Evolutionary conservation across 106 monocot species (phyloP), one percentile per base, ranked within the genome.

Genomic region (Apostasia shenzhenica): DNA sequence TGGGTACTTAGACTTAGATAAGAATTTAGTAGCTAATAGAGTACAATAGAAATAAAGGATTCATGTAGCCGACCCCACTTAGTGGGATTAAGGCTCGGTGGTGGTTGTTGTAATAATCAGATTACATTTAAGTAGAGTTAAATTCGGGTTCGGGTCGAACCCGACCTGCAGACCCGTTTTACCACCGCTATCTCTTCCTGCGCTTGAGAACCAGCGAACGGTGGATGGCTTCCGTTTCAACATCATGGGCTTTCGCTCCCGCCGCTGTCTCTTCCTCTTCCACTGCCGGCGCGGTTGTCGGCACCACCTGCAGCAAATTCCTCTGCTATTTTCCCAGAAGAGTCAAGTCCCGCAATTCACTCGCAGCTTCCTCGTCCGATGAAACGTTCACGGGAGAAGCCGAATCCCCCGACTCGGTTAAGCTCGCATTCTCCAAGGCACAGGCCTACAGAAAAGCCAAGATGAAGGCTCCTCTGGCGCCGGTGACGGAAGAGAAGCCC

Each of bases 401-500:
- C 48, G 79, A 71, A 14, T 26, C 68, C 38, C 51, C 72, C 39
- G 87, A 84, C 70, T 76, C 63, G 1, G 62, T 79, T 11, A 83
- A 81, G 79, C 78, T 81, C 14, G 90, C 85, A 14, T 81, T 88
- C 51, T 57, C 84, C 40, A 81, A 78, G 53, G 85, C 82, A 45
- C 64, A 58, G 38, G 71, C 76, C 9, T 89, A 89, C 55, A 77
- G 66, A 72, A 79, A 79, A 61, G 14, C 55, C 11, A 78, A 78
- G 70, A 71, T 12, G 49, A 8, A 13, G 47, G 39, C 44, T 0
- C 9, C 58, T 3, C 51, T n/a, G 26, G 47, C 3, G 47, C 79
- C 60, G 37, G 48, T 49, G 49, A 57, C 62, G 14, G 45, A 60
- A 12, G 26, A 49, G 52, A 26, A 58, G 8, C 48, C 55, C 6